Conservation (phyloP, 2,329 filamentous ascomycete species). For the Penicillium sp. region DNA sequence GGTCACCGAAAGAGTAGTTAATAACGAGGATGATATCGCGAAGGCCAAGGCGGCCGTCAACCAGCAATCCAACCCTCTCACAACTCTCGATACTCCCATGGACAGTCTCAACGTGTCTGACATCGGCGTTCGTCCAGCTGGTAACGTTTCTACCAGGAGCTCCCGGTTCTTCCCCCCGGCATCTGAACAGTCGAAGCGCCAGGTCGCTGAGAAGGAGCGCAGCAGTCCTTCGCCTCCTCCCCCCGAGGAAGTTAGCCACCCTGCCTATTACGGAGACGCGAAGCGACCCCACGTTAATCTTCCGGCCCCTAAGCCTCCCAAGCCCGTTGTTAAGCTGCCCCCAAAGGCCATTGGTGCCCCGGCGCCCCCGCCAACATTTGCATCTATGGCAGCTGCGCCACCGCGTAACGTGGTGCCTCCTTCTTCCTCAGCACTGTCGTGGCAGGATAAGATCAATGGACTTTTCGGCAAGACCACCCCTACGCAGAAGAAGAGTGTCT, state of each 20-base stretch:
- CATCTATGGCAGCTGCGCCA: constrained; percentile 44
- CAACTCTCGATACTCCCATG: constrained; percentile 35
- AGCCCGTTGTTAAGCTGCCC: constrained; percentile 79
- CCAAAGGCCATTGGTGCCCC: constrained; percentile 53
- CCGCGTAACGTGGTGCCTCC: constrained; percentile 42
- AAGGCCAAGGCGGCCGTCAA: not conserved
- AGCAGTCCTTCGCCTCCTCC: constrained; percentile 55
- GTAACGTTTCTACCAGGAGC: constrained; percentile 41
- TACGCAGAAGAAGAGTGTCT: constrained; percentile 52
- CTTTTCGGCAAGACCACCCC: constrained; percentile 64
- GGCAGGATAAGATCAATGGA: constrained; percentile 83
- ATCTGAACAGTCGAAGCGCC: constrained; percentile 38
- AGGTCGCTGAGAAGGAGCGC: constrained; percentile 33
- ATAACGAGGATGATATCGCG: constrained; percentile 3
- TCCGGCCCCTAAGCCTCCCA: constrained; percentile 62
- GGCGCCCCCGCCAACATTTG: constrained; percentile 47
- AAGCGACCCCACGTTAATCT: constrained; percentile 57
- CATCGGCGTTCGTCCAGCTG: constrained; percentile 27
- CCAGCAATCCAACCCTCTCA: constrained; percentile 35
- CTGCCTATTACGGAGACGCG: constrained; percentile 54
- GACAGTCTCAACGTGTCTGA: not conserved
- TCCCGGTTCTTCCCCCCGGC: constrained; percentile 51
- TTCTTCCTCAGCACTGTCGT: constrained; percentile 52
- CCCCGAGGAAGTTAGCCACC: constrained; percentile 57
- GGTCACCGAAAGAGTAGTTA: constrained; percentile 31